phyloP scores from a whole-genome alignment of 1,284 basidiomycete species.

The Vanrija sp. region DNA sequence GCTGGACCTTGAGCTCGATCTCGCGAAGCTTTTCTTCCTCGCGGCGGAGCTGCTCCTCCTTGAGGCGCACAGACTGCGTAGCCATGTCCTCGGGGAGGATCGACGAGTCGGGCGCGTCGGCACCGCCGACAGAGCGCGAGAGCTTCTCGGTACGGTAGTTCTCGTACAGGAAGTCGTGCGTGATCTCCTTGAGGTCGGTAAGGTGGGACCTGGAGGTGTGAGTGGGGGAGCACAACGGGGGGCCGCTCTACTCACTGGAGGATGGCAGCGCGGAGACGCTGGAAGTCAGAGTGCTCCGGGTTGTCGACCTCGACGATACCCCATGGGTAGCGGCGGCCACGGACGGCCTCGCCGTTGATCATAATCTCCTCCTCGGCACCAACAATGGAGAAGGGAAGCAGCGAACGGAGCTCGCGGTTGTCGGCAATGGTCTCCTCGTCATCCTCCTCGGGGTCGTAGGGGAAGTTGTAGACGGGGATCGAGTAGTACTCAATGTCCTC shows the following conservation, averaged over 20 bases:
- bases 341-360: conserved; percentile 82
- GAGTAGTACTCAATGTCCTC: conserved; percentile 99
- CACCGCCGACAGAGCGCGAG: conserved; percentile 83
- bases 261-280: conserved; percentile 81
- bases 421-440: conserved; percentile 98
- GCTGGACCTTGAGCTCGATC: conserved; percentile 95
- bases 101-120: conserved; percentile 79
- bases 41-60: conserved; percentile 95
- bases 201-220: conserved; percentile 70
- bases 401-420: conserved; percentile 84
- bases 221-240: conserved; percentile 21
- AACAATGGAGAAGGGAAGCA: conserved; percentile 95
- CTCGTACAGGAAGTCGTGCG: conserved; percentile 82
- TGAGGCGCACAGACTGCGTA: conserved; percentile 91
- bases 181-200: conserved; percentile 85
- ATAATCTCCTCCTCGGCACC: conserved; percentile 97
- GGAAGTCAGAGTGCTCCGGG: conserved; percentile 96
- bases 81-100: conserved; percentile 92
- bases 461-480: conserved; percentile 99
- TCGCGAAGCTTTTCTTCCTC: conserved; percentile 99
- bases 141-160: conserved; percentile 86
- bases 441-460: conserved; percentile 97
- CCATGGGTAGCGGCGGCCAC: conserved; percentile 94
- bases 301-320: conserved; percentile 98
- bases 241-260: conserved; percentile 55